Evolutionary conservation across 495 filamentous ascomycete genomes (phyloP).

Genomic region (Symbiotaphrina buchneri): DNA sequence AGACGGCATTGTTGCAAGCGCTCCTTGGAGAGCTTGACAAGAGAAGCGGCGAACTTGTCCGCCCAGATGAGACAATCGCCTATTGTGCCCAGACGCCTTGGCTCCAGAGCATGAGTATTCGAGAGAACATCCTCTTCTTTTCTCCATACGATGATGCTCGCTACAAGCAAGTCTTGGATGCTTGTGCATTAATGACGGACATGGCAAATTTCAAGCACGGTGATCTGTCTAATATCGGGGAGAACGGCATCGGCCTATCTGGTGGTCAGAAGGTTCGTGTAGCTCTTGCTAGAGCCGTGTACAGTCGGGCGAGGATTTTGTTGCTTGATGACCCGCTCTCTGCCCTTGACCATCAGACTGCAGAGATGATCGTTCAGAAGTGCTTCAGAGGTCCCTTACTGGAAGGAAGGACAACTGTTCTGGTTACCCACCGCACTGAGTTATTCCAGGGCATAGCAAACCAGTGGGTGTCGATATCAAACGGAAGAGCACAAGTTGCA

Average conservation of each 20-base stretch:
- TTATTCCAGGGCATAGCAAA: constrained; percentile 40
- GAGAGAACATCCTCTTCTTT: constrained; percentile 15
- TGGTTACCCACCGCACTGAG: constrained; percentile 62
- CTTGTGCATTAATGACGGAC: constrained; percentile 10
- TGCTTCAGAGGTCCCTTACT: constrained; percentile 42
- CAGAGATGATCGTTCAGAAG: constrained; percentile 41
- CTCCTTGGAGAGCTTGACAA: constrained; percentile 60
- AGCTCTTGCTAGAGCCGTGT: constrained; percentile 41
- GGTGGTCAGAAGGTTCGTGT: constrained; percentile 40
- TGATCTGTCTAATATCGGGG: not conserved
- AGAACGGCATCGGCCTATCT: constrained; percentile 19
- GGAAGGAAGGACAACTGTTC: constrained; percentile 34
- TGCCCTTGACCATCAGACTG: not conserved
- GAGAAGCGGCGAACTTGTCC: constrained; percentile 27
- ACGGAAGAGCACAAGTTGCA: constrained; percentile 27
- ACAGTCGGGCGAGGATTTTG: not conserved
- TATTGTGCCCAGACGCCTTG: constrained; percentile 22
- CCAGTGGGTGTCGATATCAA: constrained; percentile 41
- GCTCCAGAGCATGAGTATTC: constrained; percentile 16
- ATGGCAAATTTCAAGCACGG: not conserved
- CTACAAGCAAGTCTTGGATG: constrained; percentile 16
- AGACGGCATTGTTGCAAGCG: constrained; percentile 59
- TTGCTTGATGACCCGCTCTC: not conserved
- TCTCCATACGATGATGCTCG: constrained; percentile 11
- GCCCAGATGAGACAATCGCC: constrained; percentile 41